These are phyloP conservation scores for Globisporangium middletonii DNA, from an alignment of 352 stramenopile species.

Conservation along the genomic window DNA sequence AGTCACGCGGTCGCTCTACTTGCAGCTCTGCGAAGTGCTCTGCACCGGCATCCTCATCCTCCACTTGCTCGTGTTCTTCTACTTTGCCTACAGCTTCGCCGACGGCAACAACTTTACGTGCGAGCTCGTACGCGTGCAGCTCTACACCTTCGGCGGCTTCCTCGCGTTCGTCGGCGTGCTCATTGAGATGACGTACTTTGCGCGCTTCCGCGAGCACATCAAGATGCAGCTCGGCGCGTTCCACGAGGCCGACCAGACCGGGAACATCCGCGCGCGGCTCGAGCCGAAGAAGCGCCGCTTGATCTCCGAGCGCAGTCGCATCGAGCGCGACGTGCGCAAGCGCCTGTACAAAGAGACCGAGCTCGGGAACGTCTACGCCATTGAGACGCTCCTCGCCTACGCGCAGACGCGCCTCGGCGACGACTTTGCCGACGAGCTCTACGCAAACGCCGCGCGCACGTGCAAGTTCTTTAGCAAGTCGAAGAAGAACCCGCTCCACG, in stretches of 20 bases:
- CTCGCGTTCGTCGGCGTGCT: conserved; percentile 54
- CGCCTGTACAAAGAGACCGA: conserved; percentile 62
- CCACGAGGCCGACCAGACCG: conserved; percentile 76
- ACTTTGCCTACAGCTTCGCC: conserved; percentile 57
- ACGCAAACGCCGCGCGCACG: conserved; percentile 40
- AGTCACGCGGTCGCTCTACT: conserved; percentile 63
- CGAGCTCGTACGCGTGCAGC: conserved; percentile 18
- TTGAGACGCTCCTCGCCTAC: conserved; percentile 44
- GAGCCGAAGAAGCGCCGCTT: conserved; percentile 24
- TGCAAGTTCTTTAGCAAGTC: conserved; percentile 55
- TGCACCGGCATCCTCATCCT: conserved; percentile 46
- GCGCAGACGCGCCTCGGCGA: conserved; percentile 41
- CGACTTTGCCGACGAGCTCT: conserved; percentile 60
- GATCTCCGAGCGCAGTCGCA: conserved; percentile 33
- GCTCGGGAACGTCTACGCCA: conserved; percentile 51
- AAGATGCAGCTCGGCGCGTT: conserved; percentile 84
- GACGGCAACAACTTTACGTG: conserved; percentile 67
- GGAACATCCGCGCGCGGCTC: conserved; percentile 58
- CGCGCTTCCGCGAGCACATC: conserved; percentile 79
- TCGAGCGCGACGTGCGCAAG: conserved; percentile 62
- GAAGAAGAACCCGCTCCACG: conserved; percentile 79
- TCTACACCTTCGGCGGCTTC: conserved; percentile 40
- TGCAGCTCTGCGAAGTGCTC: conserved; percentile 70
- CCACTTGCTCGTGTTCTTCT: conserved; percentile 51
- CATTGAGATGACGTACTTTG: conserved; percentile 70